Percentiles rank a stretch among this genome's conserved stretches.
These are phyloP conservation scores for Murraya koenigii DNA, from an alignment of 345 rosid genomes.

Conservation along the genomic window DNA sequence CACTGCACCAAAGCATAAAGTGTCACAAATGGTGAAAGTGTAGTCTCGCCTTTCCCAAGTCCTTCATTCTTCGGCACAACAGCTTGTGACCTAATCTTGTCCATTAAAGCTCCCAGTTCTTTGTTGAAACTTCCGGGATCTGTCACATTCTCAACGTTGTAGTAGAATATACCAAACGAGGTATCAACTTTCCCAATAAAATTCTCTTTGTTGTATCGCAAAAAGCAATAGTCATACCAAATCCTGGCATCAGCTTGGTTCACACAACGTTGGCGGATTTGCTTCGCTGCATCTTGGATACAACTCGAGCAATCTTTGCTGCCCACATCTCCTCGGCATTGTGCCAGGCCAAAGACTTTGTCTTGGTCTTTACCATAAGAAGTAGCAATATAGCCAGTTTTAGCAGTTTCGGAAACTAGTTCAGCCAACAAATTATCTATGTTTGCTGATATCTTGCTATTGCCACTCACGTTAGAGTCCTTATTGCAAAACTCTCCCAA, in stretches of 20 bases:
- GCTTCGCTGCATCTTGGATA: constrained; percentile 56
- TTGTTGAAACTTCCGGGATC: constrained; percentile 47
- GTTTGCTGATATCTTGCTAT: constrained; percentile 38
- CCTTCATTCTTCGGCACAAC: constrained; percentile 43
- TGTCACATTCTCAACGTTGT: constrained; percentile 51
- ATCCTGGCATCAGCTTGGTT: constrained; percentile 59
- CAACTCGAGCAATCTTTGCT: constrained; percentile 50
- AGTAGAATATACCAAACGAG: constrained; percentile 42
- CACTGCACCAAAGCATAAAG: constrained; percentile 71
- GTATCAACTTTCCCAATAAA: constrained; percentile 60
- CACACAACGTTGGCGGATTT: constrained; percentile 52
- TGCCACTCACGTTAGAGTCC: constrained; percentile 24
- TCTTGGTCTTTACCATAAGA: constrained; percentile 36
- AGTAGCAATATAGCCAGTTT: constrained; percentile 40
- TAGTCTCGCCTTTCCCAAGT: constrained; percentile 57
- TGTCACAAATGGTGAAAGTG: constrained; percentile 49
- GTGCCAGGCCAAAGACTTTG: constrained; percentile 67
- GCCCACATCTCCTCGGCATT: constrained; percentile 76
- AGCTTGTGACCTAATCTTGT: constrained; percentile 49
- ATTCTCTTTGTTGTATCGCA: constrained; percentile 40
- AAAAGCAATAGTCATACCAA: constrained; percentile 70
- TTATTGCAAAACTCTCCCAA: constrained; percentile 51
- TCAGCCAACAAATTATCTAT: constrained; percentile 36
- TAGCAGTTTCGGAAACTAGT: constrained; percentile 41
- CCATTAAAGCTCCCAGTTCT: constrained; percentile 47